Percentiles rank a stretch among this genome's conserved stretches.
phyloP scores from a whole-genome alignment of 768 basidiomycete species.

The Psilocybe cyanescens region DNA sequence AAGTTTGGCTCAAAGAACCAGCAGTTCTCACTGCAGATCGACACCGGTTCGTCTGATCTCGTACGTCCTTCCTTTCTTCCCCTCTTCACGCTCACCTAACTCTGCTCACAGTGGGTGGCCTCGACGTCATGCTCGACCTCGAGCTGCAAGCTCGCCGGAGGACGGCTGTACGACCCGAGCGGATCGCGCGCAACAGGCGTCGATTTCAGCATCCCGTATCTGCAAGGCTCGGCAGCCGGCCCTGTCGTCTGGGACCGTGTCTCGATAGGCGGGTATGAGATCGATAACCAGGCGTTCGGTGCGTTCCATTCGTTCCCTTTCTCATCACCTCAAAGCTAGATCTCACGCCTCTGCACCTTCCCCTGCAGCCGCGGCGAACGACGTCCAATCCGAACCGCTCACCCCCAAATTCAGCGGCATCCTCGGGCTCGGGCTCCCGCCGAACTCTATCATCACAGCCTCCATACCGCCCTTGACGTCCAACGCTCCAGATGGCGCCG shows the following conservation, averaged over 20 bases:
- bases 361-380: constrained; percentile 57
- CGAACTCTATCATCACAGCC: constrained; percentile 67
- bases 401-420: constrained; percentile 63
- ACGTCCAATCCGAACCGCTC: constrained; percentile 61
- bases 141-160: constrained; percentile 48
- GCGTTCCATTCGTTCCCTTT: constrained; percentile 17
- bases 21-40: constrained; percentile 68
- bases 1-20: constrained; percentile 50
- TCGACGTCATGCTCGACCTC: constrained; percentile 65
- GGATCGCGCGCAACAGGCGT: constrained; percentile 44
- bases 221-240: constrained; percentile 60
- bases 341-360: neutral
- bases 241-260: constrained; percentile 75
- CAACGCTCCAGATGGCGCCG: constrained; percentile 65
- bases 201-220: constrained; percentile 57
- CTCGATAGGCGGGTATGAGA: constrained; percentile 62
- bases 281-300: constrained; percentile 76
- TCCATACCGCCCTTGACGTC: constrained; percentile 49
- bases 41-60: constrained; percentile 83
- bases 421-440: constrained; percentile 76
- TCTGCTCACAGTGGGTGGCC: constrained; percentile 60
- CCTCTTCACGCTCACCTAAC: too few relatives aligned
- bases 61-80: constrained; percentile 41
- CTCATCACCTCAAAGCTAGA: neutral
- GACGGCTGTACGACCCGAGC: constrained; percentile 60